A percentile compares a stretch with the other conserved stretches of the same genome.
Conservation (phyloP, 768 basidiomycete species). For the Boletus coccyginus region DNA sequence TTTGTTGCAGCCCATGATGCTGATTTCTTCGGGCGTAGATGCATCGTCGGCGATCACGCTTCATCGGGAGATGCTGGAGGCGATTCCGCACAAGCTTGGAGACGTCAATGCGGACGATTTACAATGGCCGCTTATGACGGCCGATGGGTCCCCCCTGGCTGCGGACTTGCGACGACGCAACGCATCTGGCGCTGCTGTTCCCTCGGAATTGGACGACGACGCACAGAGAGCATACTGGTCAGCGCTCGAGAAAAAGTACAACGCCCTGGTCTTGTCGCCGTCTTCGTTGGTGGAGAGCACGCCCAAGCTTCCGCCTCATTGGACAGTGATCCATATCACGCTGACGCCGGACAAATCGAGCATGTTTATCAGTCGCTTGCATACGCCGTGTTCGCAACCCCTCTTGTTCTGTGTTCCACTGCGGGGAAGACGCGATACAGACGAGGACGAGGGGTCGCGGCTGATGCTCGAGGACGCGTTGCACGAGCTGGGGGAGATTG, state of each 20-base stretch:
- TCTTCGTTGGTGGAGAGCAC: conserved; percentile 42
- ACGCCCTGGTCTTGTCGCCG: conserved; percentile 22
- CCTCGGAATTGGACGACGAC: conserved; percentile 35
- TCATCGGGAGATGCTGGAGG: conserved; percentile 82
- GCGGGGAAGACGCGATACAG: conserved; percentile 74
- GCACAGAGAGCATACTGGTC: conserved; percentile 59
- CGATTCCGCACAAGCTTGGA: conserved; percentile 68
- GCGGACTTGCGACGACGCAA: not conserved
- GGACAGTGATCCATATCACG: conserved; percentile 83
- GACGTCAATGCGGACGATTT: conserved; percentile 55
- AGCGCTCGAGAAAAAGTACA: conserved; percentile 52
- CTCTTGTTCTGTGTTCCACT: conserved; percentile 89
- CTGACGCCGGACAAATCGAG: conserved; percentile 81
- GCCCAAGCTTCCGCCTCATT: conserved; percentile 61
- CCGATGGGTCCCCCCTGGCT: conserved; percentile 42
- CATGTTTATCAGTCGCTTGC: conserved; percentile 80
- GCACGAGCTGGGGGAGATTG: conserved; percentile 74
- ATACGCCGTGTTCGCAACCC: conserved; percentile 49
- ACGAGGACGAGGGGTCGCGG: conserved; percentile 67
- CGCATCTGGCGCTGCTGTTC: conserved; percentile 11
- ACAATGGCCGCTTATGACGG: conserved; percentile 63
- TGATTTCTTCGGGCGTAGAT: conserved; percentile 44
- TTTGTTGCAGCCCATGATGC: not conserved
- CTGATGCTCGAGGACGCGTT: conserved; percentile 75
- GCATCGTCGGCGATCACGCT: conserved; percentile 73